Evolutionary conservation across 1,284 basidiomycete genomes (phyloP).

Genomic region (Exobasidium rhododendri): DNA sequence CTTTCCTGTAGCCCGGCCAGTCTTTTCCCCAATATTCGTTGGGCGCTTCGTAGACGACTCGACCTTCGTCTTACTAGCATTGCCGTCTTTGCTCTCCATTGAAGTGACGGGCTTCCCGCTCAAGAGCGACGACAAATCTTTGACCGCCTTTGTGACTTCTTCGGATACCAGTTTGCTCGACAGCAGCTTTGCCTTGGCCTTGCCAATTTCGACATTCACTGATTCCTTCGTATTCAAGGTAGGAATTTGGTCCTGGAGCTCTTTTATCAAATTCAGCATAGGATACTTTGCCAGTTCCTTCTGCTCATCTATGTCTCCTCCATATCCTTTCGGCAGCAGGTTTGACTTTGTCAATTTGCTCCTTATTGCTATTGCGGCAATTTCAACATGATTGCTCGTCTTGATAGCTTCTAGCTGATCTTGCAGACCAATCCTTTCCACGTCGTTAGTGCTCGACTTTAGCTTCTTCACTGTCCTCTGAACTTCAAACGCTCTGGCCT

Average conservation of each 20-base stretch:
- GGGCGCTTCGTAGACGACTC: background rate
- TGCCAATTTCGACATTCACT: constrained; percentile 61
- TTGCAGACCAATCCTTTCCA: constrained; percentile 58
- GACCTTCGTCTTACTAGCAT: background rate
- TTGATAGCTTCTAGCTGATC: constrained; percentile 69
- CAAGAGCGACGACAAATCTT: background rate
- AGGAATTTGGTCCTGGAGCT: background rate
- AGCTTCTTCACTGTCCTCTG: constrained; percentile 79
- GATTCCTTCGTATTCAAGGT: constrained; percentile 43
- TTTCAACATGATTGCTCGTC: constrained; percentile 55
- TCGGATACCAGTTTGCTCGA: constrained; percentile 64
- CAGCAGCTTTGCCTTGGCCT: constrained; percentile 65
- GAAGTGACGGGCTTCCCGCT: background rate
- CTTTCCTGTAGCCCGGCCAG: background rate
- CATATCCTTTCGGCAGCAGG: constrained; percentile 24
- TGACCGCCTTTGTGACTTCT: background rate
- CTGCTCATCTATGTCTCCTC: background rate
- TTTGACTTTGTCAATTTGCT: constrained; percentile 44
- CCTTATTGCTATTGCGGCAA: constrained; percentile 23
- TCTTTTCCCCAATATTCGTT: background rate
- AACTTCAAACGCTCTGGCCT: constrained; percentile 75
- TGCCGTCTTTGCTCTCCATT: background rate
- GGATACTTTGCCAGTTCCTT: constrained; percentile 5
- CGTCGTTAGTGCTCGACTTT: constrained; percentile 60
- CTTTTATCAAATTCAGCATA: constrained; percentile 18